These are phyloP conservation scores for Ceratopteris richardii DNA, from an alignment of 75 land plant genomes.

Conservation along the genomic window DNA sequence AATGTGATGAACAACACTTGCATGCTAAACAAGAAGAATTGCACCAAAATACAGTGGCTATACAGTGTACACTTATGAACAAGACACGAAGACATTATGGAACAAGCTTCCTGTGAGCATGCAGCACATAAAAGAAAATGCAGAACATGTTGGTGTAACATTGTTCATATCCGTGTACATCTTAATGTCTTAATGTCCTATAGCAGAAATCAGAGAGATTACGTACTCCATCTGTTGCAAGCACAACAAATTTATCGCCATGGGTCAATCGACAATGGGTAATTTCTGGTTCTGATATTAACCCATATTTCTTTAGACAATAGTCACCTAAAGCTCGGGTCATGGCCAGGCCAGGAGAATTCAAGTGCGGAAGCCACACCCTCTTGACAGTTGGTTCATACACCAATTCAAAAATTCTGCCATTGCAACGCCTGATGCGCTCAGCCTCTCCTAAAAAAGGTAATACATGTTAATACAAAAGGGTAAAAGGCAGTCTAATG, in stretches of 20 bases:
- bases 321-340: constrained; percentile 64
- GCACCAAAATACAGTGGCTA: no score
- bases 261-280: constrained; percentile 33
- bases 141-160: no score
- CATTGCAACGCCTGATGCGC: constrained; percentile 43
- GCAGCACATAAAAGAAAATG: no score
- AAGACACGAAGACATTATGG: no score
- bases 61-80: no score
- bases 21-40: no score
- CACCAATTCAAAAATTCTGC: constrained; percentile 44
- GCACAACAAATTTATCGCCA: constrained; percentile 51
- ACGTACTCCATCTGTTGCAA: constrained; percentile 77
- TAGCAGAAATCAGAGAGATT: not conserved
- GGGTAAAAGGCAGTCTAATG: no score
- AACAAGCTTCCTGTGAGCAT: no score
- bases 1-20: not conserved
- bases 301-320: constrained; percentile 61
- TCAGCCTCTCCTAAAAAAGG: constrained; percentile 63
- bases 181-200: not conserved
- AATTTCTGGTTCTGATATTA: constrained; percentile 50
- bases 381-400: constrained; percentile 52
- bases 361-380: constrained; percentile 54
- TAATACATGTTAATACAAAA: no score
- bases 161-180: no score
- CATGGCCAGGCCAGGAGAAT: constrained; percentile 76